These are phyloP conservation scores for Phytophthora sp. DNA, from an alignment of 352 stramenopile species.

Conservation along the genomic window DNA sequence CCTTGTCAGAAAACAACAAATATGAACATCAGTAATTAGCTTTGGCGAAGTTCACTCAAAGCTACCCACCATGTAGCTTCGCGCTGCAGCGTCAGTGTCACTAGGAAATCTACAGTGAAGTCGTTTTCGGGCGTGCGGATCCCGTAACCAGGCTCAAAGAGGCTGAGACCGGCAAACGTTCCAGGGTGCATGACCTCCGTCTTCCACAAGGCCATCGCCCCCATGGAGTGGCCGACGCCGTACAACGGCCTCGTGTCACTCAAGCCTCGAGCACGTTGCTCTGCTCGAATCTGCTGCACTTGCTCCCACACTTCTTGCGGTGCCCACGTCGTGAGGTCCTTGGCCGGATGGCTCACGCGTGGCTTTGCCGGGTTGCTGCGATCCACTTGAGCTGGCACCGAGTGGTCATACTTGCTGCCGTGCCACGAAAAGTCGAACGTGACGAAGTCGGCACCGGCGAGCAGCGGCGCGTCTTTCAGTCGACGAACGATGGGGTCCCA, in stretches of 20 bases:
- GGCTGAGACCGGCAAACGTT: constrained; percentile 42
- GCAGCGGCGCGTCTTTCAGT: constrained; percentile 29
- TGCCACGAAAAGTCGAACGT: constrained; percentile 53
- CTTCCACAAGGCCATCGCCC: constrained; percentile 43
- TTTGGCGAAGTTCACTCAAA: too few relatives aligned
- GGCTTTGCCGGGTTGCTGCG: constrained; percentile 32
- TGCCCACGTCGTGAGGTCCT: constrained; percentile 31
- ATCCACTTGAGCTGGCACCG: constrained; percentile 22
- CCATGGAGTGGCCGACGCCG: constrained; percentile 64
- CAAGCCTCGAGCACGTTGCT: constrained; percentile 10
- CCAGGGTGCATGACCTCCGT: constrained; percentile 45
- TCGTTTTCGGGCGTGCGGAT: constrained; percentile 23
- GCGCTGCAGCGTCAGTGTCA: constrained; percentile 29
- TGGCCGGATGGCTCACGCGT: constrained; percentile 46
- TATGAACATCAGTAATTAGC: neutral
- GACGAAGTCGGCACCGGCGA: constrained; percentile 33
- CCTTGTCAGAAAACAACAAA: constrained; percentile 12
- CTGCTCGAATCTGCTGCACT: constrained; percentile 27
- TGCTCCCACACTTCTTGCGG: constrained; percentile 30
- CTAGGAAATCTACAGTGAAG: constrained; percentile 30
- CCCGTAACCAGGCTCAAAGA: constrained; percentile 51
- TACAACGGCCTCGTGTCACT: constrained; percentile 40
- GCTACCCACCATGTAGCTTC: constrained; percentile 33
- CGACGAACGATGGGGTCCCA: constrained; percentile 54
- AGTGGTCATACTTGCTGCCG: constrained; percentile 41